Evolutionary conservation across 2,329 filamentous ascomycete species (phyloP).

Genomic region (Fusarium tupiense): DNA sequence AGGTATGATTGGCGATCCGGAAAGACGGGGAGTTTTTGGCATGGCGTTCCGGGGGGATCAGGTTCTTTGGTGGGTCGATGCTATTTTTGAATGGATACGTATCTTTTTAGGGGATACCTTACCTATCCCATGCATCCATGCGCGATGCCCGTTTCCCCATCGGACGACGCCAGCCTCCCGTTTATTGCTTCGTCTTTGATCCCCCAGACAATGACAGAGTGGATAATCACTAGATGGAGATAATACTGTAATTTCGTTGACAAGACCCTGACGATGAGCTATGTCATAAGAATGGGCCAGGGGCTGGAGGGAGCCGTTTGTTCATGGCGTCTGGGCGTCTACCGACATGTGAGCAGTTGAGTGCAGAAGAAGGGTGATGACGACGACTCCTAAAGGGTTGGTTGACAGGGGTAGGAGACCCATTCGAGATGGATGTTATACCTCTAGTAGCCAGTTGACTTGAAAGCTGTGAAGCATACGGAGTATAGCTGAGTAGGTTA

Average conservation of each 20-base stretch:
- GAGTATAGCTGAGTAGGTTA: background rate
- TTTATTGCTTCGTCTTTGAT: background rate
- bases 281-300: conserved; percentile 4
- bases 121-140: background rate
- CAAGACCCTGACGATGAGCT: background rate
- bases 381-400: conserved; percentile 25
- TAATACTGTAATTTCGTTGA: conserved; percentile 1
- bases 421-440: conserved; percentile 1
- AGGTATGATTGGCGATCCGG: conserved; percentile 1
- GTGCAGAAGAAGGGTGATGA: conserved; percentile 19
- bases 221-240: background rate
- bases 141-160: conserved; percentile 3
- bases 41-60: background rate
- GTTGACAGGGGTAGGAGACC: conserved; percentile 14
- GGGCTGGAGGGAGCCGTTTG: conserved; percentile 10
- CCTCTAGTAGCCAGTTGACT: background rate
- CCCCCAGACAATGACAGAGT: background rate
- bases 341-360: background rate
- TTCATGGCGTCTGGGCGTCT: background rate
- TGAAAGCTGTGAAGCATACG: background rate
- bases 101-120: conserved; percentile 5
- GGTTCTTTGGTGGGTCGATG: conserved; percentile 13
- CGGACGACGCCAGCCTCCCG: conserved; percentile 17
- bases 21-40: conserved; percentile 14
- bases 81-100: conserved; percentile 21